Evolutionary conservation across 73 alveolate species (phyloP).

Genomic region (Blepharisma stoltei): DNA sequence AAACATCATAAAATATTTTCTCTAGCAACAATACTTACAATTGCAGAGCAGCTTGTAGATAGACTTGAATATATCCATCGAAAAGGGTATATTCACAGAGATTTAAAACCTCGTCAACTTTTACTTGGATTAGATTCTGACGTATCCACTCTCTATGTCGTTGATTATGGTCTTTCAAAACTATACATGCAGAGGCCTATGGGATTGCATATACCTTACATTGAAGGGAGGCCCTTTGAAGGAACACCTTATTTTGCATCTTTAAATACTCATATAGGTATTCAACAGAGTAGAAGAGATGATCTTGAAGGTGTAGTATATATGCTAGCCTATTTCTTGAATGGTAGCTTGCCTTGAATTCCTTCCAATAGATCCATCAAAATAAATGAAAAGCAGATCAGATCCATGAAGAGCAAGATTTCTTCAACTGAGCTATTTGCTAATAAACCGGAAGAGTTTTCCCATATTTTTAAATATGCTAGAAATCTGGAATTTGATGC

Average conservation of each 20-base stretch:
- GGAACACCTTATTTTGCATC: conserved; percentile 65
- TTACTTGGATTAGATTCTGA: background rate
- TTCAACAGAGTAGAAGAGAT: conserved; percentile 38
- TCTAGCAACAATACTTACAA: background rate
- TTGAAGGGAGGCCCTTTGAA: conserved; percentile 46
- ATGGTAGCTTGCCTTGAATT: conserved; percentile 69
- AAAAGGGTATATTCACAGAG: background rate
- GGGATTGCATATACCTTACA: conserved; percentile 54
- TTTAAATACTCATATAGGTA: conserved; percentile 38
- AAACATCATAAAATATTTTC: background rate
- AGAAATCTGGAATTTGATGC: no score
- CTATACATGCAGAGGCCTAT: conserved; percentile 50
- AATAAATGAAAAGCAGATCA: no score
- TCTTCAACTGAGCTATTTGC: no score
- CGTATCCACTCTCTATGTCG: background rate
- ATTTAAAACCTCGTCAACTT: background rate
- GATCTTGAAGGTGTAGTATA: conserved; percentile 48
- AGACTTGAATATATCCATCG: background rate
- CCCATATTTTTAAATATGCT: no score
- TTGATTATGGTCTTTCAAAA: conserved; percentile 80
- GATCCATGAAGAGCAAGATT: no score
- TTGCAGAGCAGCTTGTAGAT: background rate
- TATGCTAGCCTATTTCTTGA: conserved; percentile 50
- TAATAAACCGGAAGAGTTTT: no score
- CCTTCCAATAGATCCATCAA: no score